These are phyloP conservation scores for Pyrrhoderma lamaoense DNA, from an alignment of 1,284 basidiomycete species.

Conservation along the genomic window DNA sequence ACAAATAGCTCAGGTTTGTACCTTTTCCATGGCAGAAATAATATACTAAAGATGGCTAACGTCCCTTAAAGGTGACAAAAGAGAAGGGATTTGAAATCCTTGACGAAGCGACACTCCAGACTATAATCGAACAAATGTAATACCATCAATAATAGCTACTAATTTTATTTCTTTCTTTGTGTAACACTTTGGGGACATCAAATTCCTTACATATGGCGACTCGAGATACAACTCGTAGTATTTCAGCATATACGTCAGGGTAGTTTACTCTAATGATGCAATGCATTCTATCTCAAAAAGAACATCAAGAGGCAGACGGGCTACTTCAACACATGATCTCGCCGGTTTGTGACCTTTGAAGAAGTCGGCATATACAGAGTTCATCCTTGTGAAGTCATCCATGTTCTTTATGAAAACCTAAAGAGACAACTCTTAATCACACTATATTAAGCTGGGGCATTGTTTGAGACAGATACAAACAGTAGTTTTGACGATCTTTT, in stretches of 20 bases:
- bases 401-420: slow-evolving; percentile 91
- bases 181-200: not conserved
- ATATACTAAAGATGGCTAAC: not conserved
- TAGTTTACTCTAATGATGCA: slow-evolving; percentile 30
- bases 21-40: slow-evolving; percentile 3
- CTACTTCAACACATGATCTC: slow-evolving; percentile 81
- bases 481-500: slow-evolving; percentile 81
- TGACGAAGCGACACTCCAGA: slow-evolving; percentile 68
- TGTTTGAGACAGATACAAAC: slow-evolving; percentile 33
- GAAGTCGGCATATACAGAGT: slow-evolving; percentile 69
- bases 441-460: no score
- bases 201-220: not conserved
- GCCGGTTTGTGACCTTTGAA: slow-evolving; percentile 91
- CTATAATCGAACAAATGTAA: slow-evolving; percentile 74
- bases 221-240: not conserved
- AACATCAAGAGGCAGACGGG: slow-evolving; percentile 72
- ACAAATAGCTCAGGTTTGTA: slow-evolving; percentile 83
- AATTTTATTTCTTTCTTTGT: slow-evolving; percentile 5
- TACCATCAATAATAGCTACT: not conserved
- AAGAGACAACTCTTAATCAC: not conserved
- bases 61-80: slow-evolving; percentile 55
- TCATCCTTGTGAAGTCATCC: slow-evolving; percentile 85
- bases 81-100: slow-evolving; percentile 80
- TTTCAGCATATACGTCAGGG: not conserved
- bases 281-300: slow-evolving; percentile 92